Evolutionary conservation across 1,139 yeast genomes (phyloP).

Genomic region (Pneumocystis oryctolagi): DNA sequence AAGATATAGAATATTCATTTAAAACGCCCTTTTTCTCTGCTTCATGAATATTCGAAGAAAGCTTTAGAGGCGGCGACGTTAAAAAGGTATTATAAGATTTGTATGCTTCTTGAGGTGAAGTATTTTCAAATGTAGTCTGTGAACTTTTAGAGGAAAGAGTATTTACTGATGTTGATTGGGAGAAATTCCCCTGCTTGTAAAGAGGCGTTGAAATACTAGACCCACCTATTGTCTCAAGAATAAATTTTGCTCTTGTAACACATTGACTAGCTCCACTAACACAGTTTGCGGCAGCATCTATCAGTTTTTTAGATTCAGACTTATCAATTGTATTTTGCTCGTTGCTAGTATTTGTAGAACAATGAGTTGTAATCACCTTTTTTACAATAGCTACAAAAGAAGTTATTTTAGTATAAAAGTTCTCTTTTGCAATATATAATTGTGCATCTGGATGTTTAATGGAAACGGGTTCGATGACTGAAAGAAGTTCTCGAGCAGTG

Average conservation of each 20-base stretch:
- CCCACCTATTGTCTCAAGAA: constrained; percentile 50
- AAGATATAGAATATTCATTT: not conserved
- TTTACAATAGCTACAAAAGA: constrained; percentile 20
- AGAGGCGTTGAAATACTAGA: constrained; percentile 35
- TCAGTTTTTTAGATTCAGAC: constrained; percentile 8
- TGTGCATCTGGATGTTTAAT: constrained; percentile 19
- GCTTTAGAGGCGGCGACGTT: not conserved
- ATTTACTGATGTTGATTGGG: not conserved
- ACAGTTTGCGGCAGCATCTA: constrained; percentile 22
- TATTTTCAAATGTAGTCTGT: not conserved
- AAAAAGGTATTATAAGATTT: not conserved
- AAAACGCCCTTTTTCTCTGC: not conserved
- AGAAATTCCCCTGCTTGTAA: not conserved
- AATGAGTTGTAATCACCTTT: constrained; percentile 17
- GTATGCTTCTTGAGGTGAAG: not conserved
- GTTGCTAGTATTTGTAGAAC: constrained; percentile 10
- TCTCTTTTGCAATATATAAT: constrained; percentile 26
- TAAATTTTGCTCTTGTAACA: constrained; percentile 34
- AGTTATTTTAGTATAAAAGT: constrained; percentile 23
- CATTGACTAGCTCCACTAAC: constrained; percentile 27
- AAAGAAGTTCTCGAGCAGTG: constrained; percentile 29
- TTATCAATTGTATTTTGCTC: constrained; percentile 10
- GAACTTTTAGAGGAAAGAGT: not conserved
- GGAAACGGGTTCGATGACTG: constrained; percentile 25
- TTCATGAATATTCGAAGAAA: not conserved